Evolutionary conservation across 805 yeast species (phyloP).

Genomic region (Teunomyces stri): DNA sequence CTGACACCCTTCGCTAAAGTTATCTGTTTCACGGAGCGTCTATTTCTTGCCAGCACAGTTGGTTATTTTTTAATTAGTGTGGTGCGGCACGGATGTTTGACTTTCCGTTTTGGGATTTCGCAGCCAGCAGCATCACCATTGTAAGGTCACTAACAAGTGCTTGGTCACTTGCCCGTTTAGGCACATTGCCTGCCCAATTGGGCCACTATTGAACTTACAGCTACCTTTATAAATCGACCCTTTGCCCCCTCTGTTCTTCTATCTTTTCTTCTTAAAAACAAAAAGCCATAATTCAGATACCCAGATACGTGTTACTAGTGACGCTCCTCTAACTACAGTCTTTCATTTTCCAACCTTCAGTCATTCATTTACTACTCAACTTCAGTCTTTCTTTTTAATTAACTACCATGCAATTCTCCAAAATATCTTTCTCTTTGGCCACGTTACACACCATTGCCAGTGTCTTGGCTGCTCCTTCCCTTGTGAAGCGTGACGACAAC

Average conservation of each 20-base stretch:
- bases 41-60: neutral
- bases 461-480: slow-evolving; percentile 19
- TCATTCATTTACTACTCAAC: slow-evolving; percentile 14
- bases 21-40: neutral
- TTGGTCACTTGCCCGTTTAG: neutral
- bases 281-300: neutral
- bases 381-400: slow-evolving; percentile 6
- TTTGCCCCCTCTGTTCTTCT: neutral
- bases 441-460: slow-evolving; percentile 19
- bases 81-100: slow-evolving; percentile 1
- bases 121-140: slow-evolving; percentile 11
- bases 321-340: slow-evolving; percentile 12
- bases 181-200: neutral
- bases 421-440: slow-evolving; percentile 17
- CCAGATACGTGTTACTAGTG: slow-evolving; percentile 1
- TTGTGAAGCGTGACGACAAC: slow-evolving; percentile 14
- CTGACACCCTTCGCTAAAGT: neutral
- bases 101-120: slow-evolving; percentile 8
- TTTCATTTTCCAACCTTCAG: slow-evolving; percentile 19
- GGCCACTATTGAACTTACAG: neutral
- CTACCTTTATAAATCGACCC: neutral
- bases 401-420: slow-evolving; percentile 26
- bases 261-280: neutral
- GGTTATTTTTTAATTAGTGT: no score
- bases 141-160: neutral